A percentile compares a stretch with the other conserved stretches of the same genome.
phyloP scores from a whole-genome alignment of 83 land plant species.

The Picea abies region DNA sequence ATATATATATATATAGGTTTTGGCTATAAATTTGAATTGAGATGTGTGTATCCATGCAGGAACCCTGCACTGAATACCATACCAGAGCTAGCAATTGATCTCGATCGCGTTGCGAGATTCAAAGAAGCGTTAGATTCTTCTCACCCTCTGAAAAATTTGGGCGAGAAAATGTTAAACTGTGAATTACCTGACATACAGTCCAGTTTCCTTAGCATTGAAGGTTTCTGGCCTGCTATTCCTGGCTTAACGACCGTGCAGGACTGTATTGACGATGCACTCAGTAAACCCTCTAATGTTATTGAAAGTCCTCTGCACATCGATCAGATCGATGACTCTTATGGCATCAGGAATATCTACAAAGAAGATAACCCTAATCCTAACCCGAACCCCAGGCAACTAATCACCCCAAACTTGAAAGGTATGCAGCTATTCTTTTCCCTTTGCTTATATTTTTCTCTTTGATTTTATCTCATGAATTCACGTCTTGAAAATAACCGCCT shows the following conservation, averaged over 20 bases:
- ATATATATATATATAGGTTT: too few species aligned
- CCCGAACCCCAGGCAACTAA: background rate
- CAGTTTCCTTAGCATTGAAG: background rate
- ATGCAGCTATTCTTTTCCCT: background rate
- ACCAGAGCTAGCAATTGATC: conserved; percentile 7
- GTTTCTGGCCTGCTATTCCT: background rate
- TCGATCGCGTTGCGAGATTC: background rate
- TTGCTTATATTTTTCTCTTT: background rate
- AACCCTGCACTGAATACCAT: background rate
- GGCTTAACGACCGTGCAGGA: conserved; percentile 3
- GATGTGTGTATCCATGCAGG: background rate
- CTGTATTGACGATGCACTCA: too few species aligned
- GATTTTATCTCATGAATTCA: too few species aligned
- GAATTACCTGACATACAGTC: background rate
- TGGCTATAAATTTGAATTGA: too few species aligned
- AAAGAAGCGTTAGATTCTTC: background rate
- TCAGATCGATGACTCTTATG: background rate
- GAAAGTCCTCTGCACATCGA: too few species aligned
- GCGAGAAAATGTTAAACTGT: background rate
- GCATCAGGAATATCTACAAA: background rate
- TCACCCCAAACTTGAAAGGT: background rate
- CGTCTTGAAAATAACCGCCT: too few species aligned
- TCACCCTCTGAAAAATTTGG: background rate
- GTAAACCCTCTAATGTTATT: background rate
- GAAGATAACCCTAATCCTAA: background rate